Evolutionary conservation across 805 yeast genomes (phyloP).

Genomic region (Wickerhamiella australiensis): DNA sequence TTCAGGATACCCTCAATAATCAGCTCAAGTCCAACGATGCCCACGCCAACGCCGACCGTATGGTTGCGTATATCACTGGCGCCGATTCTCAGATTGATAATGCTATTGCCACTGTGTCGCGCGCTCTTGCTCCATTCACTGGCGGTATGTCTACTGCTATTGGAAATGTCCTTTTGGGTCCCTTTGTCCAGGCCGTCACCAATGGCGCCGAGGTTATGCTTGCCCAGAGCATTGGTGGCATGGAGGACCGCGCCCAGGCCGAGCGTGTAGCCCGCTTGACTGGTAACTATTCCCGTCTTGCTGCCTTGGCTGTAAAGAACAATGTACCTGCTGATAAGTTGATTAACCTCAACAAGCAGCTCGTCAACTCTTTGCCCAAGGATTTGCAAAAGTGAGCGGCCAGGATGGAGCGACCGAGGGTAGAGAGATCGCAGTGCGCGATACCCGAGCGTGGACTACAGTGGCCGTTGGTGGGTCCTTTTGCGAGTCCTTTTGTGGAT

Average conservation of each 20-base stretch:
- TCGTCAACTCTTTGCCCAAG: slow-evolving; percentile 14
- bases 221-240: slow-evolving; percentile 21
- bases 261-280: slow-evolving; percentile 15
- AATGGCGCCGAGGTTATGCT: slow-evolving; percentile 14
- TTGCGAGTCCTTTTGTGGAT: no score
- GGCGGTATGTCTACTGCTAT: slow-evolving; percentile 18
- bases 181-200: slow-evolving; percentile 27
- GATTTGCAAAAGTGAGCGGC: slow-evolving; percentile 2
- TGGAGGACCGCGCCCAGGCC: slow-evolving; percentile 16
- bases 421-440: no score
- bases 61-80: slow-evolving; percentile 21
- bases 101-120: slow-evolving; percentile 19
- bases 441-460: no score
- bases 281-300: slow-evolving; percentile 19
- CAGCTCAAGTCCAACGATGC: slow-evolving; percentile 15
- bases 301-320: slow-evolving; percentile 16
- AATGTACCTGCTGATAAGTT: slow-evolving; percentile 16
- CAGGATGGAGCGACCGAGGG: no score
- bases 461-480: no score
- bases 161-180: slow-evolving; percentile 22
- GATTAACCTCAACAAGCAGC: slow-evolving; percentile 17
- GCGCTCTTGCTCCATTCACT: slow-evolving; percentile 18
- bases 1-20: slow-evolving; percentile 14
- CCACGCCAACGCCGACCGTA: slow-evolving; percentile 13
- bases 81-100: slow-evolving; percentile 27